Evolutionary conservation across 352 stramenopile species (phyloP), one percentile per base, ranked within the genome.

Genomic region (Pythium volutum): DNA sequence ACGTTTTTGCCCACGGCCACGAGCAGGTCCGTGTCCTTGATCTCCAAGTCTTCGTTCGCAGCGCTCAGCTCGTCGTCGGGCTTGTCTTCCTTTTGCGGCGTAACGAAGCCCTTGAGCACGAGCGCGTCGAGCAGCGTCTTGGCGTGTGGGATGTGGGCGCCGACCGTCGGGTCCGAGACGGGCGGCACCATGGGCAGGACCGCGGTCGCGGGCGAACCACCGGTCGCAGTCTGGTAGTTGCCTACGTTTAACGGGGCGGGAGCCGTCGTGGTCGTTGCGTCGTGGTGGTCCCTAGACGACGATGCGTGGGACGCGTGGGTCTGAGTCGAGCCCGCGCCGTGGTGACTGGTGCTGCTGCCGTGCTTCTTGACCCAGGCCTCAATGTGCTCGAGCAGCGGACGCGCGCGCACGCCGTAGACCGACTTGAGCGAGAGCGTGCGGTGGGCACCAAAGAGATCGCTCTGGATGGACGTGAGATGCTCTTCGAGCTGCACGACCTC

Each of bases 11-110:
- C 38, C 12, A 85, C 27, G 10, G 76, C 71, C 2, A 86, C 66
- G 43, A 81, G 74, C 26, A 86, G 64, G 53, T 86, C 76, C 26
- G 34, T 75, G 64, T 81, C 74, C 29, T 53, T 56, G 34, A 63
- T 75, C 55, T 73, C 51, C 29, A 72, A 74, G 59, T 73, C 59
- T 55, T 76, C 79, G 18, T 62, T 53, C 25, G 67, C 38, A 6
- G n/a, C 3, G 10, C 63, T 70, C 49, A 75, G 73, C 50, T 82
- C 78, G 52, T 26, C 47, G 47, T 77, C 41, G 26, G 69, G 59
- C 48, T 73, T 73, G 49, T 79, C 41, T 29, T 73, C 66, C 54
- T 73, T 73, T 55, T 64, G 29, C 1, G 42, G 55, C 39, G 60
- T 57, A 39, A 73, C 16, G 31, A 73, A 73, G 27, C 66, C 60